Conservation (phyloP, 129 eudicot species). For the Flaveria ramosissima region DNA sequence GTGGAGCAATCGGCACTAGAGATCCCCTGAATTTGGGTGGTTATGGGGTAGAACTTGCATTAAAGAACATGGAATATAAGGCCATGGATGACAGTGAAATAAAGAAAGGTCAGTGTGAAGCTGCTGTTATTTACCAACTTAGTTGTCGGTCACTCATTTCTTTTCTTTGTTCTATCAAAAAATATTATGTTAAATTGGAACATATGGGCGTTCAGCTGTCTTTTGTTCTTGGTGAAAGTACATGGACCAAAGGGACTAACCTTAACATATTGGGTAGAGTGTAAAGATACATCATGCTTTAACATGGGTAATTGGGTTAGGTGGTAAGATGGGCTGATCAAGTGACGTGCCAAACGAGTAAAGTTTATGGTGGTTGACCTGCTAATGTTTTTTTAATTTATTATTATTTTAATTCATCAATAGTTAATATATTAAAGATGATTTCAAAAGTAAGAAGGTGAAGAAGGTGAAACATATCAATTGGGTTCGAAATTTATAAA, state of each 20-base stretch:
- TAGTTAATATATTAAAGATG: background rate
- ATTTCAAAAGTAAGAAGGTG: background rate
- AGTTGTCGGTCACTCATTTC: background rate
- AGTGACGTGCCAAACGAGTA: too few species aligned
- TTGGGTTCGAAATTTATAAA: too few species aligned
- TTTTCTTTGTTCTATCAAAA: background rate
- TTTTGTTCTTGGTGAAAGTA: background rate
- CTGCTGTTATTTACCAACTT: background rate
- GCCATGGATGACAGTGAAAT: slow-evolving; percentile 97
- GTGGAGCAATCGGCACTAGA: slow-evolving; percentile 72
- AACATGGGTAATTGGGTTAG: too few species aligned
- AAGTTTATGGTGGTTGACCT: too few species aligned
- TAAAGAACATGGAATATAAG: slow-evolving; percentile 98
- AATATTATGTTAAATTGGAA: background rate
- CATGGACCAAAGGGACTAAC: background rate
- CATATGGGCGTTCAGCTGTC: background rate
- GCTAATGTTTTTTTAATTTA: too few species aligned
- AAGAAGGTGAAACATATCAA: too few species aligned
- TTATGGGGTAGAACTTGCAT: slow-evolving; percentile 97
- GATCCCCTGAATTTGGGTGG: slow-evolving; percentile 91
- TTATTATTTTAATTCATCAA: too few species aligned
- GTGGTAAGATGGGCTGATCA: too few species aligned
- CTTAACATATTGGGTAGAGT: background rate
- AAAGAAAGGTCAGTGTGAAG: slow-evolving; percentile 62
- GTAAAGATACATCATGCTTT: background rate